Percentiles rank a stretch among this genome's conserved stretches.
These are phyloP conservation scores for Kluyveromyces sp. DNA, from an alignment of 1,139 yeast species.

Conservation along the genomic window DNA sequence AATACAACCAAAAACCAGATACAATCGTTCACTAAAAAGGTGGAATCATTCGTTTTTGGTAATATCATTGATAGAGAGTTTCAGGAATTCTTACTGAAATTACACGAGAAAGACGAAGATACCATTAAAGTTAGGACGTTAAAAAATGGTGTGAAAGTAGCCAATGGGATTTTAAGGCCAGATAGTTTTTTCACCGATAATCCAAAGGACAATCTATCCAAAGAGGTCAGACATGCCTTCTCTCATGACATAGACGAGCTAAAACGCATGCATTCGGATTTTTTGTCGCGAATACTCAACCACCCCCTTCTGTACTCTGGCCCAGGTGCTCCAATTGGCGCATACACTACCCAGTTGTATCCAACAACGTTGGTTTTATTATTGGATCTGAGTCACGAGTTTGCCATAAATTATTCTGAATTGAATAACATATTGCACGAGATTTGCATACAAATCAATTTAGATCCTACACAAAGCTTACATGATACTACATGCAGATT, in stretches of 20 bases:
- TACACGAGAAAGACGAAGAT: constrained; percentile 17
- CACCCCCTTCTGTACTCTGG: constrained; percentile 24
- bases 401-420: constrained; percentile 18
- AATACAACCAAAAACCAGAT: constrained; percentile 23
- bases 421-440: constrained; percentile 26
- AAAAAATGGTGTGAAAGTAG: constrained; percentile 17
- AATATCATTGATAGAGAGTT: constrained; percentile 32
- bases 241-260: constrained; percentile 25
- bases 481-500: constrained; percentile 16
- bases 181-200: constrained; percentile 3
- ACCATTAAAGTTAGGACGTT: constrained; percentile 10
- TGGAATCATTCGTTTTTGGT: constrained; percentile 23
- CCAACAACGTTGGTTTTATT: constrained; percentile 24
- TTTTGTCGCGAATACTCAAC: constrained; percentile 18
- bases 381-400: constrained; percentile 21
- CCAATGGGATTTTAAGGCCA: constrained; percentile 22
- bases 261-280: constrained; percentile 21
- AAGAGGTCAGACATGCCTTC: neutral
- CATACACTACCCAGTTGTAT: constrained; percentile 23
- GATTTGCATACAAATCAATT: constrained; percentile 24
- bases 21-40: constrained; percentile 22
- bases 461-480: constrained; percentile 18
- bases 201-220: neutral
- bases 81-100: constrained; percentile 35
- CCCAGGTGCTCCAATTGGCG: constrained; percentile 16